Evolutionary conservation across 2,329 filamentous ascomycete species (phyloP), one percentile per base, ranked within the genome.

Genomic region (Aspergillus carbonarius): DNA sequence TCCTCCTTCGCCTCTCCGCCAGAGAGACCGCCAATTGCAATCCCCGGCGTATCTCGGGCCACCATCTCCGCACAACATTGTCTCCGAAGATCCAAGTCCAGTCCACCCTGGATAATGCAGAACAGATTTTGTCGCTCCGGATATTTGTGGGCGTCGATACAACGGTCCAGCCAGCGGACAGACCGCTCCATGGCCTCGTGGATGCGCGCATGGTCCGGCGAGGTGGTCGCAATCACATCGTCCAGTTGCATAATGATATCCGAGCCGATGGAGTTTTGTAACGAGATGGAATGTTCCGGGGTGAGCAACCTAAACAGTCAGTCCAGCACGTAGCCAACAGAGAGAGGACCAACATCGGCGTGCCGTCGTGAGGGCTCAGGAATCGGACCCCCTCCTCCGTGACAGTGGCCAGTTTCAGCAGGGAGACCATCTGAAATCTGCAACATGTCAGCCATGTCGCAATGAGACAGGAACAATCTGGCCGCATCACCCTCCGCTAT

Each of bases 181-280:
- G 92, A 96, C 56, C 95, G 88, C 70, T 95, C 85, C 93, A 97
- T 98, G 51, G 95, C 95, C 76, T 96, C 92, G 61, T 88, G 86
- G 86, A 99, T 98, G 54, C 96, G 88, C 18, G 81, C 88, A 57
- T 85, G 81, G 75, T 99, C 95, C 0, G 93, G 93, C 0, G 92
- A 97, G 0, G 95, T 99, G 0, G 95, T 98, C 30, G 92, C 93
- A 53, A 99, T 89, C 13, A 99, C 96, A 75, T 99, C 96, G 80
- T 99, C 95, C 4, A 99, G 87, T 77, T 99, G 96, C 96, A 99
- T 99, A 66, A 98, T 97, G 68, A 99, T 98, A 77, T 99, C 95
- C 63, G 92, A 96, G 63, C 95, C 95, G 70, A 99, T 99, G 55
- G 89, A 93, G 76, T 99, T 98, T 74, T 99, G 95, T 3, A 99